Conservation (phyloP, 2,329 filamentous ascomycete species). For the Stemphylium beticola region DNA sequence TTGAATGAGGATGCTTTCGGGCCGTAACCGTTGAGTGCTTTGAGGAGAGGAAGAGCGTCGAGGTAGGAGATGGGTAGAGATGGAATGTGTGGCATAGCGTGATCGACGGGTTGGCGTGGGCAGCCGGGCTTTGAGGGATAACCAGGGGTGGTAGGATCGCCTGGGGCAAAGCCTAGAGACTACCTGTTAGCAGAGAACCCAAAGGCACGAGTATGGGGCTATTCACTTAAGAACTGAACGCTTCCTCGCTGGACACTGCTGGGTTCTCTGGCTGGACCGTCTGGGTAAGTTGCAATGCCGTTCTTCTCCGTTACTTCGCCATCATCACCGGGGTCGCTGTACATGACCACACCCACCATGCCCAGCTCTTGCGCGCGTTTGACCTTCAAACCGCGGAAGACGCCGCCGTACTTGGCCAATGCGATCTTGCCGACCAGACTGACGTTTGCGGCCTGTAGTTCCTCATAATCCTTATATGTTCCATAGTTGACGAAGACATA, state of each 20-base stretch:
- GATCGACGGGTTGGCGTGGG: constrained; percentile 73
- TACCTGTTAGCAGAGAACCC: constrained; percentile 14
- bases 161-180: constrained; percentile 61
- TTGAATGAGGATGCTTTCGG: constrained; percentile 77
- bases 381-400: constrained; percentile 90
- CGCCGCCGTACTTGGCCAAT: constrained; percentile 80
- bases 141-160: constrained; percentile 88
- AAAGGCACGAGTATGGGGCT: not conserved
- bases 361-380: constrained; percentile 91
- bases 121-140: constrained; percentile 92
- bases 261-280: constrained; percentile 85
- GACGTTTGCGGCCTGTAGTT: constrained; percentile 76
- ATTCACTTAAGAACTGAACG: constrained; percentile 64
- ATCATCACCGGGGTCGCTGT: constrained; percentile 89
- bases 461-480: constrained; percentile 83
- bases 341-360: constrained; percentile 84
- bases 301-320: constrained; percentile 80
- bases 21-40: constrained; percentile 86
- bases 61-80: constrained; percentile 89
- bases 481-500: constrained; percentile 94
- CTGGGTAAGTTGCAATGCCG: constrained; percentile 78
- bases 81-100: constrained; percentile 80
- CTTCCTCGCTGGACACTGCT: constrained; percentile 91
- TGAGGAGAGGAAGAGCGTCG: constrained; percentile 86
- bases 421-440: constrained; percentile 84